phyloP scores from a whole-genome alignment of 805 yeast species.

The Cyberlindnera xylosilytica region DNA sequence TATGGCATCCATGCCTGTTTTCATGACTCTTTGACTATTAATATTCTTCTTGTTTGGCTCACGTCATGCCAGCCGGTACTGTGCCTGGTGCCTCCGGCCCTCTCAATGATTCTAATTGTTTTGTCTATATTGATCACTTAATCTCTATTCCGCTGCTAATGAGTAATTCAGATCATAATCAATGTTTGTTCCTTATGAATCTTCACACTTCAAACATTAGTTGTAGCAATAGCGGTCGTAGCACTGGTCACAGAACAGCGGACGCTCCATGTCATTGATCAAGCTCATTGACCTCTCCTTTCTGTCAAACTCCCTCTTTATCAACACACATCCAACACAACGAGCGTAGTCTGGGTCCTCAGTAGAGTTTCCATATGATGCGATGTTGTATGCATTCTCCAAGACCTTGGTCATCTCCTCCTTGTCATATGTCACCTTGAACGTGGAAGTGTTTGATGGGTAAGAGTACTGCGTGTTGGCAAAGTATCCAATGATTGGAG shows the following conservation, averaged over 20 bases:
- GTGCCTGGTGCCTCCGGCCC: too few relatives aligned
- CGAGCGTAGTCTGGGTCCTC: constrained; percentile 33
- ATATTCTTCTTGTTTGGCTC: too few relatives aligned
- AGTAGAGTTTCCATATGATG: constrained; percentile 42
- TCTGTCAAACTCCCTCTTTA: constrained; percentile 51
- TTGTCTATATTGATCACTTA: too few relatives aligned
- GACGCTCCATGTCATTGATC: constrained; percentile 21
- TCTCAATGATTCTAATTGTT: too few relatives aligned
- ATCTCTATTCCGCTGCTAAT: too few relatives aligned
- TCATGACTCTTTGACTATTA: too few relatives aligned
- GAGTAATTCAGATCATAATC: too few relatives aligned
- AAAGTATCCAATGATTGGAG: constrained; percentile 54
- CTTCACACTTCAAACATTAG: too few relatives aligned
- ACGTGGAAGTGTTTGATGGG: constrained; percentile 55
- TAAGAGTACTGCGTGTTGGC: constrained; percentile 43
- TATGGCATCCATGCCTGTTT: too few relatives aligned
- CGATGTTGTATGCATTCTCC: constrained; percentile 50
- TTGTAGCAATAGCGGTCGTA: constrained; percentile 39
- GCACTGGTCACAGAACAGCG: constrained; percentile 36
- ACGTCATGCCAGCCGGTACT: too few relatives aligned
- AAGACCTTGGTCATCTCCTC: constrained; percentile 44
- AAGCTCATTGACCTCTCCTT: constrained; percentile 22
- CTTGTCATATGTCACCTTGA: constrained; percentile 47
- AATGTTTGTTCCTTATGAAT: too few relatives aligned
- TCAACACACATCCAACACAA: constrained; percentile 56